phyloP scores from a whole-genome alignment of 192 early-diverging fungal species.

The Coemansia sp. region DNA sequence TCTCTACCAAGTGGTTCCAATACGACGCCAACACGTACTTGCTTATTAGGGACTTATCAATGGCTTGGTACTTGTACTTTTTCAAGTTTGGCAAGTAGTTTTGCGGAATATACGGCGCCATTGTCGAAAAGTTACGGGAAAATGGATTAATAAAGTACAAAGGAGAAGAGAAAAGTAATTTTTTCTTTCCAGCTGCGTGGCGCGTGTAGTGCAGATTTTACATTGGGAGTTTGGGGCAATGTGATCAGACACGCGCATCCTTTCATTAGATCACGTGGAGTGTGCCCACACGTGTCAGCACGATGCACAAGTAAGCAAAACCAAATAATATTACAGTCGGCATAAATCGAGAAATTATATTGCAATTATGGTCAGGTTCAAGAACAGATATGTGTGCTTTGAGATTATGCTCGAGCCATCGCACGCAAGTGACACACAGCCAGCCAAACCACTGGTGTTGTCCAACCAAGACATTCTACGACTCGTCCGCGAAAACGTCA shows the following conservation, averaged over 20 bases:
- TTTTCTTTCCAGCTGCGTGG: background rate
- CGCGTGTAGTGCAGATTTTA: background rate
- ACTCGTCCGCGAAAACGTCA: conserved; percentile 35
- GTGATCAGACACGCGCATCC: too few species aligned
- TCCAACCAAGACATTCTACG: conserved; percentile 12
- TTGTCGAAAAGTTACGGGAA: conserved; percentile 6
- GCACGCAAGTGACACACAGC: background rate
- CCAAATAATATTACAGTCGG: background rate
- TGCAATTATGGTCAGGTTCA: conserved; percentile 44
- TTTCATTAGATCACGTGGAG: background rate
- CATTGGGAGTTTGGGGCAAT: too few species aligned
- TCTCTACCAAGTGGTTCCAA: conserved; percentile 81
- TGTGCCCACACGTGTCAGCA: conserved; percentile 7
- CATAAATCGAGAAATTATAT: background rate
- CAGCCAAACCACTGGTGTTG: background rate
- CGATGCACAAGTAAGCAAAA: background rate
- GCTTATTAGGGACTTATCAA: conserved; percentile 77
- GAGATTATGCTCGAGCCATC: conserved; percentile 16
- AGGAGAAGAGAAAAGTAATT: conserved; percentile 6
- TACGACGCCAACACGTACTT: conserved; percentile 78
- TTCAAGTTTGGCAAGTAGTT: conserved; percentile 68
- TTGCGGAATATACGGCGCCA: conserved; percentile 61
- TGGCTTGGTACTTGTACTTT: conserved; percentile 82
- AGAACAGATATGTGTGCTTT: conserved; percentile 52
- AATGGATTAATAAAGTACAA: conserved; percentile 3